Conservation (phyloP, 2,329 filamentous ascomycete genomes). For the Ustilaginoidea virens region DNA sequence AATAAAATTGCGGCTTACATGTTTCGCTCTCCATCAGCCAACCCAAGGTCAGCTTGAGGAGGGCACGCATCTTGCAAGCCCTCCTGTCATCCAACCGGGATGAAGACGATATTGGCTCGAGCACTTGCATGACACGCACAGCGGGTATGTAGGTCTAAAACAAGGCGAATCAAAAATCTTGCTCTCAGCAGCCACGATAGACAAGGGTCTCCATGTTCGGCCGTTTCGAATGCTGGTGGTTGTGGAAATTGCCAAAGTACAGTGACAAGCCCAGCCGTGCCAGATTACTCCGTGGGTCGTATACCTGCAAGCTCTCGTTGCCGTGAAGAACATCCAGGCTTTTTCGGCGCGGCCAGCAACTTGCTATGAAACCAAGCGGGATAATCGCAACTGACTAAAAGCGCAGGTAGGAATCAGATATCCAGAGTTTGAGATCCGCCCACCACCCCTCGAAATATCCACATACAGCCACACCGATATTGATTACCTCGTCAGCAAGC, state of each 20-base stretch:
- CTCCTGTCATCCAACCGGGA: slow-evolving; percentile 5
- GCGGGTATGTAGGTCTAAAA: slow-evolving; percentile 25
- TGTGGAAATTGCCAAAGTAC: slow-evolving; percentile 4
- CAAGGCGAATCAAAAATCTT: slow-evolving; percentile 15
- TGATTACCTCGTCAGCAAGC: slow-evolving; percentile 7
- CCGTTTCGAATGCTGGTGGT: slow-evolving; percentile 13
- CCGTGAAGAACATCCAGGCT: no score
- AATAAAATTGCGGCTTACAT: no score
- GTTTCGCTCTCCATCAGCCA: no score
- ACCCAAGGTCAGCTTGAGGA: no score
- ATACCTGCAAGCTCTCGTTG: no score
- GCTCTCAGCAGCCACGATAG: slow-evolving; percentile 5
- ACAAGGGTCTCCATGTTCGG: slow-evolving; percentile 11
- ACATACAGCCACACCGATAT: slow-evolving; percentile 2
- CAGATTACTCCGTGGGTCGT: not conserved
- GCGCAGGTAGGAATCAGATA: no score
- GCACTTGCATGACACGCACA: slow-evolving; percentile 26
- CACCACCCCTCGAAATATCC: no score
- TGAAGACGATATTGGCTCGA: slow-evolving; percentile 12
- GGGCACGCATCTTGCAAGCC: slow-evolving; percentile 9
- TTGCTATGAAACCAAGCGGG: no score
- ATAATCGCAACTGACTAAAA: no score
- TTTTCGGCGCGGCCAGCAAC: no score
- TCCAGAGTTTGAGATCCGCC: no score
- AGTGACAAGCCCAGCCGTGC: slow-evolving; percentile 1